Evolutionary conservation across 2,329 filamentous ascomycete species (phyloP), one percentile per base, ranked within the genome.

Genomic region (Fusarium temperatum): DNA sequence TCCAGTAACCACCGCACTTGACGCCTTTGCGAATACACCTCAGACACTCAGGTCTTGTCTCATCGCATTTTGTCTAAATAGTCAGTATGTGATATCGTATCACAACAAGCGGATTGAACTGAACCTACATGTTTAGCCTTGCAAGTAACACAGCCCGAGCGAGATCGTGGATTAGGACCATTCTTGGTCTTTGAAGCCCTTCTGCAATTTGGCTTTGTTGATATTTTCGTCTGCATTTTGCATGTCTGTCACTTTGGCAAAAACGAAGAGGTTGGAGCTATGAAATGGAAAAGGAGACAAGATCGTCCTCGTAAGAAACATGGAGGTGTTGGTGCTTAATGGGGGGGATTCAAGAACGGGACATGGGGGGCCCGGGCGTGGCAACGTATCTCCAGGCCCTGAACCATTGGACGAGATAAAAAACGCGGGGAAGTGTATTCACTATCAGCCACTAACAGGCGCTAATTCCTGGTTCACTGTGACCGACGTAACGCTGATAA

Each of bases 61-160:
- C 79, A 44, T 80, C 79, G 68, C 79, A 80, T 79, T 80, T 80
- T 13, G 78, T 75, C 79, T 80, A 8, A 12, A 15, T 2, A 1
- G 20, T 30, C 15, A 50, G 35, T 24, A 62, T 28, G 12, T 14
- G 22, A 11, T 47, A 24, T 17, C 17, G 6, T 28, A 22, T 17
- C 17, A 18, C 15, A 13, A 24, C 11, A 39, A 11, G 22, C 12
- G 26, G 10, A 28, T 7, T 45, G 6, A 20, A 24, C 67, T 45
- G 6, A 17, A 24, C 67, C 15, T 75, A 74, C 72, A 47, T 74
- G 80, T 41, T 80, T 81, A 35, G 77, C 70, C 57, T 81, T 81
- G 75, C 80, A 81, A 32, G 77, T 78, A 6, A 77, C 68, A 60
- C 80, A 81, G 5, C 80, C 80, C 17, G 78, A 78, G 56, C 80